Conservation (phyloP, 2,329 filamentous ascomycete species). For the Ascocoryne sarcoides region DNA sequence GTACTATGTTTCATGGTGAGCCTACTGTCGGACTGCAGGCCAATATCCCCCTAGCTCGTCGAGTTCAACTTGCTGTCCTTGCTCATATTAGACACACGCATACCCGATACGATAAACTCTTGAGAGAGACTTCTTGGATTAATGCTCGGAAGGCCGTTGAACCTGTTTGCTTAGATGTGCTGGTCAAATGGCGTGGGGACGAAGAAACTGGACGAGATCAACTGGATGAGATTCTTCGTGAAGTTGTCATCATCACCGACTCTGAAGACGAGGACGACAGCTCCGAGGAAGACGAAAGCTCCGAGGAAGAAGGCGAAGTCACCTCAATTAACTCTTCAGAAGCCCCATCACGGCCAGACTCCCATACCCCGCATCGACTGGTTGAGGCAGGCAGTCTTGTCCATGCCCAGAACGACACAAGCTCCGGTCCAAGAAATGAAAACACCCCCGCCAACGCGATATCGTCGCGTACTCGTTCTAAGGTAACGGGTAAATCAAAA, state of each 20-base stretch:
- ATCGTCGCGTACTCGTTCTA: conserved; percentile 17
- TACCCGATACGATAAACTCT: conserved; percentile 54
- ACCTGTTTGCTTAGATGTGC: conserved; percentile 50
- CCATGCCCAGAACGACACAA: background rate
- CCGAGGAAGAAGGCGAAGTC: conserved; percentile 20
- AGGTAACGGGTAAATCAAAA: conserved; percentile 9
- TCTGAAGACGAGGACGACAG: conserved; percentile 25
- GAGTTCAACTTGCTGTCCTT: conserved; percentile 56
- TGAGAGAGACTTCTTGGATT: conserved; percentile 48
- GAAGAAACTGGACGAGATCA: conserved; percentile 61
- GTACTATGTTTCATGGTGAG: conserved; percentile 42
- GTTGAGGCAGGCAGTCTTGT: background rate
- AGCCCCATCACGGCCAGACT: conserved; percentile 7
- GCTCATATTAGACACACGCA: conserved; percentile 60
- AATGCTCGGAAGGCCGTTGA: conserved; percentile 55
- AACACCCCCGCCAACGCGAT: conserved; percentile 5
- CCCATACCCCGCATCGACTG: conserved; percentile 10
- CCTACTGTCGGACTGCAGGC: conserved; percentile 48
- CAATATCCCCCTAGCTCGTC: conserved; percentile 48
- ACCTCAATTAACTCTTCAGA: conserved; percentile 15
- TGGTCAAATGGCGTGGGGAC: conserved; percentile 65
- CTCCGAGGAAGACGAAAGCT: conserved; percentile 10
- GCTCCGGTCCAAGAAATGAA: conserved; percentile 2
- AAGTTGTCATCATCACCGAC: conserved; percentile 53
- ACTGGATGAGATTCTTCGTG: conserved; percentile 56